Evolutionary conservation across 768 basidiomycete species (phyloP).

Genomic region (Lactarius indigo): DNA sequence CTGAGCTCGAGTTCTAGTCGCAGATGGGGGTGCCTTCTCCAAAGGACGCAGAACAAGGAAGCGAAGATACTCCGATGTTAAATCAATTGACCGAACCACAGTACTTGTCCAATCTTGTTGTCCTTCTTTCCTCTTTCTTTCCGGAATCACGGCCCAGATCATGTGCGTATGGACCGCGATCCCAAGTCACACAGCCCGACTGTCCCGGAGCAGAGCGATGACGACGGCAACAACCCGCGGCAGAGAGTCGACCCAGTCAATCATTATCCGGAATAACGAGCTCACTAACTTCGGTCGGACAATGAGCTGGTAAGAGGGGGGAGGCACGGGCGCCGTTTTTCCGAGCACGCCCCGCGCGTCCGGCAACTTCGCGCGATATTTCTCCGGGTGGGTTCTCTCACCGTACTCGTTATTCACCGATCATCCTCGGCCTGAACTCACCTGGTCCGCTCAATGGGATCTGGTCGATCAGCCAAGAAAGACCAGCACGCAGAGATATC

Average conservation of each 20-base stretch:
- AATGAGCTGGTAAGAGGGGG: not conserved
- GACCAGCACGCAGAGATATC: not conserved
- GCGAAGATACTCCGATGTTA: not conserved
- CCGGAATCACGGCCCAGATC: not conserved
- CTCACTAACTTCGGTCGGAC: not conserved
- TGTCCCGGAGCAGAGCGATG: not conserved
- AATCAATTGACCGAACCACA: not conserved
- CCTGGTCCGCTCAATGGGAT: not conserved
- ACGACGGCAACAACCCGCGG: not conserved
- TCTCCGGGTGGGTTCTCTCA: not conserved
- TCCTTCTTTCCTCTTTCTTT: not conserved
- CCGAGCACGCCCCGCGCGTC: not conserved
- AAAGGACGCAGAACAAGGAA: not conserved
- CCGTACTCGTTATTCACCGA: not conserved
- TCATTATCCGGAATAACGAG: not conserved
- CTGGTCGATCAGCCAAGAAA: not conserved
- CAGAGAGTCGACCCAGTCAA: not conserved
- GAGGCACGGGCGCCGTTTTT: not conserved
- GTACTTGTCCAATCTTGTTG: not conserved
- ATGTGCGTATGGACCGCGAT: not conserved
- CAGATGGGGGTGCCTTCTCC: not conserved
- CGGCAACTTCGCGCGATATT: not conserved
- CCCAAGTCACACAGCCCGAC: not conserved
- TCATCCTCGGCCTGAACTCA: not conserved
- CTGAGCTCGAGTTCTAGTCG: not conserved